Evolutionary conservation across 116 monocot species (phyloP), one percentile per base, ranked within the genome.

Genomic region (Iris pallida): DNA sequence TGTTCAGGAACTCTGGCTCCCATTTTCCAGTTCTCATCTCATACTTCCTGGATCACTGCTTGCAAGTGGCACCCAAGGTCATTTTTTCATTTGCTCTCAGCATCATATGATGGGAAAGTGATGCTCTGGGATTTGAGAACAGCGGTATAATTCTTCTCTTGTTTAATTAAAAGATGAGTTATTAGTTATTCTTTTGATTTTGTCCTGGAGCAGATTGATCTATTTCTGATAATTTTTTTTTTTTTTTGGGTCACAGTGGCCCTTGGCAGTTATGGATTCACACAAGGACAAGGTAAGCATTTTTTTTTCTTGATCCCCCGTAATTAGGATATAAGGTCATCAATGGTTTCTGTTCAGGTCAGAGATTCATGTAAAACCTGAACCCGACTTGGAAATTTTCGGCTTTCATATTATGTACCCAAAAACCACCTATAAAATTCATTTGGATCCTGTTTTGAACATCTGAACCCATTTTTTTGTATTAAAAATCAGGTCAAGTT

Each of bases 101-200:
- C 92, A 16, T 97, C 96, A 53, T 90, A 81, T 81, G 96, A 97
- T 80, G 92, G 92, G 74, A 92, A 89, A 53, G 92, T 92, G 56
- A 97, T 92, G 96, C 69, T 97, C 42, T 97, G 96, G 96, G 96
- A 97, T 81, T 68, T 90, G 47, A 92, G 96, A 81, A 96, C 96
- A 19, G 89, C 89, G 78, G 96, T 96, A 85, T 20, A 54, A 41
- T 54, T 48, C 56, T 45, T 19, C 8, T 13, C 57, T 16, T 53
- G 59, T 30, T 30, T 3, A 30, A 30, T 13, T 66, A 64, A 47
- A 16, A 13, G n/a, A 11, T 64, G 19, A 18, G 16, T 18, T 57
- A 55, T 8, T 67, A 16, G 5, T 5, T 42, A 8, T 44, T 53
- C 12, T 19, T 55, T 53, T 9, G 13, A 41, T 53, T 44, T 30